phyloP scores from a whole-genome alignment of 2,329 filamentous ascomycete genomes.

The Eurotiales sp. region DNA sequence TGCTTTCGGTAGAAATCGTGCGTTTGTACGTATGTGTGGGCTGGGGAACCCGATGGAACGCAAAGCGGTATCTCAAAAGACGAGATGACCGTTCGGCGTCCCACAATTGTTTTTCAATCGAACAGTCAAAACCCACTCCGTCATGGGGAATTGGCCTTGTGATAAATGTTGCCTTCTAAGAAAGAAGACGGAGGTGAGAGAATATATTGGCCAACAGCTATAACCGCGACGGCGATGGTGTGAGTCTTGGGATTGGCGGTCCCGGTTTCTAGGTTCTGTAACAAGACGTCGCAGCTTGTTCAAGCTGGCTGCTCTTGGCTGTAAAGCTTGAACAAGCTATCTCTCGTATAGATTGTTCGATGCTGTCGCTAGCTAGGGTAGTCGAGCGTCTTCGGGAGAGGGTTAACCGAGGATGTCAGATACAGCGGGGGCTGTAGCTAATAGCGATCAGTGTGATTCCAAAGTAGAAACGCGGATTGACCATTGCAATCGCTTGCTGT shows the following conservation, averaged over 20 bases:
- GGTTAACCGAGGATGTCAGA: neutral
- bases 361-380: neutral
- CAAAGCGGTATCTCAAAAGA: slow-evolving; percentile 48
- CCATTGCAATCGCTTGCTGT: neutral
- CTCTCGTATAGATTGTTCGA: neutral
- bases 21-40: slow-evolving; percentile 21
- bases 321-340: neutral
- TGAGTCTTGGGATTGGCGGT: no score
- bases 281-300: no score
- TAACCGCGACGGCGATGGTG: no score
- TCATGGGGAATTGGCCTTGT: neutral
- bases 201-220: neutral
- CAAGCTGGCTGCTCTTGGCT: neutral
- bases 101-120: slow-evolving; percentile 45
- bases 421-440: neutral
- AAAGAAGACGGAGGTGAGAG: slow-evolving; percentile 6
- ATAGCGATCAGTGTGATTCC: neutral
- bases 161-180: slow-evolving; percentile 3
- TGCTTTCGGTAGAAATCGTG: slow-evolving; percentile 6
- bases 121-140: slow-evolving; percentile 19
- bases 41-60: slow-evolving; percentile 50
- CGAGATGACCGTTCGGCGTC: slow-evolving; percentile 49
- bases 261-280: no score
- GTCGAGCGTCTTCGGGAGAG: neutral
- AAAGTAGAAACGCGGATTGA: neutral